Percentiles rank a stretch among this genome's conserved stretches.
These are phyloP conservation scores for Eutrema salsugineum DNA, from an alignment of 441 rosid species.

Conservation along the genomic window DNA sequence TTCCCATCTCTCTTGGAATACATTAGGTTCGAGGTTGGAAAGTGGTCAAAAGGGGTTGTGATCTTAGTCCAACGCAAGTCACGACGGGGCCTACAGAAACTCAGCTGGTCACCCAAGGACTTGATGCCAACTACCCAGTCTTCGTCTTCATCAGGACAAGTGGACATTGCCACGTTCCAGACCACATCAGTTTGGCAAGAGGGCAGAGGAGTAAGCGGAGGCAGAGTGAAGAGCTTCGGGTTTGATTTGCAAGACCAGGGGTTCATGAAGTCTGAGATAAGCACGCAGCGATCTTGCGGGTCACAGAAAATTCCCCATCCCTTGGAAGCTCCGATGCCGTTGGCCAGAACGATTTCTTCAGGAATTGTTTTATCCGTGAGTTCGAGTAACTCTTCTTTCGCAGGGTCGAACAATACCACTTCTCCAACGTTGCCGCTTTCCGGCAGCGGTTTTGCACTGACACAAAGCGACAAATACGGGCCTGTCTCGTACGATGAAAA, in stretches of 20 bases:
- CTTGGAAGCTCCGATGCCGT: slow-evolving; percentile 9
- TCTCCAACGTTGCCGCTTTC: not conserved
- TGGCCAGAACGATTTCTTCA: not conserved
- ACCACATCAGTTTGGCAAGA: slow-evolving; percentile 3
- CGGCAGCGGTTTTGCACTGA: not conserved
- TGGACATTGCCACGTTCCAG: slow-evolving; percentile 18
- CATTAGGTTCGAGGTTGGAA: slow-evolving; percentile 7
- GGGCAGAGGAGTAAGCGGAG: slow-evolving; percentile 7
- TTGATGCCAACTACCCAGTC: slow-evolving; percentile 7
- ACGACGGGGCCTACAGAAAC: not conserved
- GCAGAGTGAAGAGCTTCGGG: slow-evolving; percentile 6
- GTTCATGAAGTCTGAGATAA: not conserved
- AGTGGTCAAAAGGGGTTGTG: not conserved
- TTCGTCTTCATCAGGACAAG: not conserved
- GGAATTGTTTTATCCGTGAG: slow-evolving; percentile 6
- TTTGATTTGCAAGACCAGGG: slow-evolving; percentile 8
- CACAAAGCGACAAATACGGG: not conserved
- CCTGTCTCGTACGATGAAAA: slow-evolving; percentile 8
- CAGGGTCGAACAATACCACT: not conserved
- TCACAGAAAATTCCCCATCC: not conserved
- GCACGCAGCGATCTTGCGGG: slow-evolving; percentile 2
- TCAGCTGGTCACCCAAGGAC: slow-evolving; percentile 17
- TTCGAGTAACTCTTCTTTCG: not conserved
- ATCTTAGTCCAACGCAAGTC: slow-evolving; percentile 11
- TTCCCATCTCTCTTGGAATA: not conserved